Evolutionary conservation across 2,329 filamentous ascomycete genomes (phyloP).

Genomic region (Tolypocladium ovalisporum): DNA sequence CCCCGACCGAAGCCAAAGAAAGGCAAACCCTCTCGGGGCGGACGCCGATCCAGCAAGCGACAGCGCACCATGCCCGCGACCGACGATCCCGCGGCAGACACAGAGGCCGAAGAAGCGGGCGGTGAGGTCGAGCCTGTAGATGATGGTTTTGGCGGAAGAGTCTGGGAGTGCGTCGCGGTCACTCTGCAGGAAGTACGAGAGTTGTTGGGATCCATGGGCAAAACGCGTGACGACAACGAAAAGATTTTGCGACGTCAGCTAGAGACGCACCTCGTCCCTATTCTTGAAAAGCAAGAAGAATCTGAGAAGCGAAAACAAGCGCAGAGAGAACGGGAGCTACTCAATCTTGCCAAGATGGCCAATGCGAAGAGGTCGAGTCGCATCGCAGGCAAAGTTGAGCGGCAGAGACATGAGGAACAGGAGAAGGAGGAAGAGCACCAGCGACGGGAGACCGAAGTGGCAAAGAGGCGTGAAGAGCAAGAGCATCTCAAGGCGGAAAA

Average conservation of each 20-base stretch:
- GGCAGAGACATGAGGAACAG: constrained; percentile 63
- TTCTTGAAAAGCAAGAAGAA: constrained; percentile 70
- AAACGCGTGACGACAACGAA: constrained; percentile 75
- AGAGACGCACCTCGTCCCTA: constrained; percentile 67
- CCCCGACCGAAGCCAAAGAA: constrained; percentile 59
- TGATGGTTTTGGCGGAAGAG: constrained; percentile 61
- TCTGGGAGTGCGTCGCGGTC: constrained; percentile 86
- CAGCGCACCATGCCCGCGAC: constrained; percentile 40
- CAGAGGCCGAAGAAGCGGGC: constrained; percentile 20
- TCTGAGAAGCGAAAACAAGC: constrained; percentile 59
- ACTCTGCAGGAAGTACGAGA: constrained; percentile 65
- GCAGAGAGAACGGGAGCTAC: constrained; percentile 64
- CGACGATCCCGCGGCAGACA: constrained; percentile 15
- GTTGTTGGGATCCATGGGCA: constrained; percentile 61
- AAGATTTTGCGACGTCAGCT: constrained; percentile 64
- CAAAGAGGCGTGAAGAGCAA: constrained; percentile 57
- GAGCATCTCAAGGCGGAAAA: constrained; percentile 48
- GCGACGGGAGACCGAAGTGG: constrained; percentile 42
- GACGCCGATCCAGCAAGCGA: constrained; percentile 60
- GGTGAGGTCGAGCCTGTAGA: constrained; percentile 21
- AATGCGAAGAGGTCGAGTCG: constrained; percentile 88
- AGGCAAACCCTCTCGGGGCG: constrained; percentile 36
- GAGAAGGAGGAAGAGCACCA: constrained; percentile 54
- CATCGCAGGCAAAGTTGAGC: constrained; percentile 71
- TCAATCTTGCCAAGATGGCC: constrained; percentile 78